These are phyloP conservation scores for Auricularia sp. DNA, from an alignment of 768 basidiomycete genomes.

Conservation along the genomic window DNA sequence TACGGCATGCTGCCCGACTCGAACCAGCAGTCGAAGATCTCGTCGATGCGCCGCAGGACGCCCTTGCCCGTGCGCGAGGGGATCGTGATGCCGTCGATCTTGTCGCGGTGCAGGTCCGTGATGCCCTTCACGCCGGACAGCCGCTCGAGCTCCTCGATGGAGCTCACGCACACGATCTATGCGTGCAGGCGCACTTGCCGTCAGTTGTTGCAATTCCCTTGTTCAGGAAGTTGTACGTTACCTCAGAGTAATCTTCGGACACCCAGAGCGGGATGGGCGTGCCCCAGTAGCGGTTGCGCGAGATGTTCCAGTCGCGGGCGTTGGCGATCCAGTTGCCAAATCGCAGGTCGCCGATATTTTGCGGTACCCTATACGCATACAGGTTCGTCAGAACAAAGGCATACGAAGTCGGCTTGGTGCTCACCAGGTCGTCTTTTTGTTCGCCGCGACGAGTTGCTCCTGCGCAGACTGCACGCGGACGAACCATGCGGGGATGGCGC, in stretches of 20 bases:
- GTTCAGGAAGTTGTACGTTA: slow-evolving; percentile 16
- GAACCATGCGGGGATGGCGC: slow-evolving; percentile 94
- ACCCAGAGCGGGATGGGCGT: slow-evolving; percentile 96
- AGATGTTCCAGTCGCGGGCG: slow-evolving; percentile 98
- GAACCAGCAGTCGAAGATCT: slow-evolving; percentile 99
- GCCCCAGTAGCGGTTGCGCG: slow-evolving; percentile 98
- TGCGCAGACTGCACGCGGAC: slow-evolving; percentile 77
- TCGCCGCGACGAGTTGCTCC: slow-evolving; percentile 82
- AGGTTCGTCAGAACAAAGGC: background rate
- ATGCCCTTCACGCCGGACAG: slow-evolving; percentile 78
- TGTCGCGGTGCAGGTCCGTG: slow-evolving; percentile 86
- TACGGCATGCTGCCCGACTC: slow-evolving; percentile 99
- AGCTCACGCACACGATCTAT: slow-evolving; percentile 77
- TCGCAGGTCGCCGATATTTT: slow-evolving; percentile 77
- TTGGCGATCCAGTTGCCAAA: slow-evolving; percentile 98
- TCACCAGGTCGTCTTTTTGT: slow-evolving; percentile 82
- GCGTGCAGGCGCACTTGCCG: background rate
- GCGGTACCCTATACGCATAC: slow-evolving; percentile 66
- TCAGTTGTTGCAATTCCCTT: background rate
- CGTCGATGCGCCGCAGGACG: slow-evolving; percentile 76
- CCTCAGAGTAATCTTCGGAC: slow-evolving; percentile 88
- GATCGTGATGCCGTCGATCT: slow-evolving; percentile 92
- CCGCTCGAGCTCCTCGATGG: slow-evolving; percentile 76
- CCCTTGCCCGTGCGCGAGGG: slow-evolving; percentile 88
- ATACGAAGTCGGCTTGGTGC: slow-evolving; percentile 7